phyloP scores from a whole-genome alignment of 805 yeast genomes.

The Wickerhamiella brachini region DNA sequence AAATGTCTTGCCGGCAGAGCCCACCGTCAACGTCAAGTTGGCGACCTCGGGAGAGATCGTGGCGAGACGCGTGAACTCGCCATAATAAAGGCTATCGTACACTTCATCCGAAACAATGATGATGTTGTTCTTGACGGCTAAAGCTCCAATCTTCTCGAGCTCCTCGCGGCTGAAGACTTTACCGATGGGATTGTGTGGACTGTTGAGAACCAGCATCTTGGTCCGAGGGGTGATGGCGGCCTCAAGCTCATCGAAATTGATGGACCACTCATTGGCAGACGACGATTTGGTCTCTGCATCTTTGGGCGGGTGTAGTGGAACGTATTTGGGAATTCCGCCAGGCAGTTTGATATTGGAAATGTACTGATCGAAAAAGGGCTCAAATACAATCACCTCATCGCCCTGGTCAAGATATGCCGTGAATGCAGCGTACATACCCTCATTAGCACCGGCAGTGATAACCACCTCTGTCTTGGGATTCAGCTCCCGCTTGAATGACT shows the following conservation, averaged over 20 bases:
- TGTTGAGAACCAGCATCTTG: slow-evolving; percentile 73
- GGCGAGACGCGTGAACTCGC: slow-evolving; percentile 70
- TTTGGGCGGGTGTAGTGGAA: slow-evolving; percentile 70
- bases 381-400: slow-evolving; percentile 92
- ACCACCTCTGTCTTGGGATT: slow-evolving; percentile 47
- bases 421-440: slow-evolving; percentile 76
- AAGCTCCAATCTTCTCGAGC: slow-evolving; percentile 55
- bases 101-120: slow-evolving; percentile 86
- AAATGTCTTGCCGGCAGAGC: slow-evolving; percentile 94
- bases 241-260: slow-evolving; percentile 68
- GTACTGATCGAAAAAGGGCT: slow-evolving; percentile 95
- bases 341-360: slow-evolving; percentile 86
- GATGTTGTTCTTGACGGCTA: slow-evolving; percentile 76
- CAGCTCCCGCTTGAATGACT: slow-evolving; percentile 45
- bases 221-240: slow-evolving; percentile 61
- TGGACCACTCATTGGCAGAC: slow-evolving; percentile 73
- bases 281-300: slow-evolving; percentile 51
- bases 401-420: slow-evolving; percentile 76
- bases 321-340: slow-evolving; percentile 84
- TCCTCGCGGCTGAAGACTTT: slow-evolving; percentile 73
- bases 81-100: slow-evolving; percentile 76
- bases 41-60: slow-evolving; percentile 67
- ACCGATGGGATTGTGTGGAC: slow-evolving; percentile 96
- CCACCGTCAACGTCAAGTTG: slow-evolving; percentile 73
- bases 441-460: slow-evolving; percentile 94